Conservation (phyloP, 352 stramenopile genomes). For the Peronospora farinosa region DNA sequence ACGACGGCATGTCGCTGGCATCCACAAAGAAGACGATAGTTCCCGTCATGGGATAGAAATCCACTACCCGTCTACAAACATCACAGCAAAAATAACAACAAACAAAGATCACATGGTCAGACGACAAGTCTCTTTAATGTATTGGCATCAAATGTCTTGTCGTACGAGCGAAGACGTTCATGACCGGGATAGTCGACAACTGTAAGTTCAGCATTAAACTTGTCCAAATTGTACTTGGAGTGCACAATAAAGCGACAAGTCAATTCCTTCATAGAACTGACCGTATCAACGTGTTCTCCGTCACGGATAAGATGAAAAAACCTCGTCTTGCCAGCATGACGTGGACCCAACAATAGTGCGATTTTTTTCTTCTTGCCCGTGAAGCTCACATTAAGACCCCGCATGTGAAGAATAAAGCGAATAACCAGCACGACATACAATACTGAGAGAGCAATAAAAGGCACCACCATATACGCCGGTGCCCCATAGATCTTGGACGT, state of each 20-base stretch:
- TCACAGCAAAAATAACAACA: slow-evolving; percentile 1
- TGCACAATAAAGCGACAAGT: slow-evolving; percentile 66
- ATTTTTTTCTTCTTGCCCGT: slow-evolving; percentile 72
- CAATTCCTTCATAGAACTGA: slow-evolving; percentile 82
- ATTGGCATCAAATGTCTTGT: slow-evolving; percentile 4
- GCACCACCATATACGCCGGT: slow-evolving; percentile 51
- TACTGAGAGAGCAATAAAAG: slow-evolving; percentile 34
- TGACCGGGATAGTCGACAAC: slow-evolving; percentile 80
- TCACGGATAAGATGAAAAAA: slow-evolving; percentile 78
- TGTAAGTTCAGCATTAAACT: slow-evolving; percentile 63
- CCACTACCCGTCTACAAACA: slow-evolving; percentile 45
- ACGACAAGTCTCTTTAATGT: neutral
- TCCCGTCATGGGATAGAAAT: slow-evolving; percentile 68
- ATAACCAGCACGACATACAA: slow-evolving; percentile 55
- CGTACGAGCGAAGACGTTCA: slow-evolving; percentile 68
- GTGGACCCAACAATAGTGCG: slow-evolving; percentile 57
- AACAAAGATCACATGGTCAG: neutral
- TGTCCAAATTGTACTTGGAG: slow-evolving; percentile 54
- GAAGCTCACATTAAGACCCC: slow-evolving; percentile 48
- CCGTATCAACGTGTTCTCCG: slow-evolving; percentile 58
- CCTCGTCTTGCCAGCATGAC: slow-evolving; percentile 70
- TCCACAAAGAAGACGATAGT: slow-evolving; percentile 79
- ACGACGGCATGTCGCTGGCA: slow-evolving; percentile 46
- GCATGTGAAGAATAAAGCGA: slow-evolving; percentile 66
- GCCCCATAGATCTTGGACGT: slow-evolving; percentile 50